A percentile compares a stretch with the other conserved stretches of the same genome.
Evolutionary conservation across 768 basidiomycete species (phyloP).

Genomic region (Coprinopsis marcescibilis): DNA sequence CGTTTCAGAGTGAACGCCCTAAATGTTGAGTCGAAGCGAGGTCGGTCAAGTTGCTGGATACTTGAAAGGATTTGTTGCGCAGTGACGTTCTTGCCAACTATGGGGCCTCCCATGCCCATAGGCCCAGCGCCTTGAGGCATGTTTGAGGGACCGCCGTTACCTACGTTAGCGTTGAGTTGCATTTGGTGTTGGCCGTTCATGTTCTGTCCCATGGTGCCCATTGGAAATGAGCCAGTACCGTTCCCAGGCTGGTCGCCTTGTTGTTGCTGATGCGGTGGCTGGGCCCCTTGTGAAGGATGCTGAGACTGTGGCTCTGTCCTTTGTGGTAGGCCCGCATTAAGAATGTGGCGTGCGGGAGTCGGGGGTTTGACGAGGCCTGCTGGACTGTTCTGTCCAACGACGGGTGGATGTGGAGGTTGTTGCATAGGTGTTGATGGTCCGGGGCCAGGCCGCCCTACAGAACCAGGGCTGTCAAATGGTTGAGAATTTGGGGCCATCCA

Average conservation of each 20-base stretch:
- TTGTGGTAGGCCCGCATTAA: slow-evolving; percentile 4
- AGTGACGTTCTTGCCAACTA: neutral
- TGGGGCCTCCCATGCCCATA: neutral
- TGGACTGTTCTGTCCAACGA: slow-evolving; percentile 4
- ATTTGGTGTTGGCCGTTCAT: slow-evolving; percentile 10
- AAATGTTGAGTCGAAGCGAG: slow-evolving; percentile 47
- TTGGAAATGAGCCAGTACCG: slow-evolving; percentile 9
- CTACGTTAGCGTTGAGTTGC: slow-evolving; percentile 1
- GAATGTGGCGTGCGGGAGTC: slow-evolving; percentile 3
- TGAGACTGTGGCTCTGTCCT: slow-evolving; percentile 5
- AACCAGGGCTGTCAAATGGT: slow-evolving; percentile 9
- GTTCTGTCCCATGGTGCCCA: slow-evolving; percentile 6
- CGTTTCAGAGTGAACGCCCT: slow-evolving; percentile 41
- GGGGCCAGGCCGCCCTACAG: slow-evolving; percentile 6
- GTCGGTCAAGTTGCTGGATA: slow-evolving; percentile 42
- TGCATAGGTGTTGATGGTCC: slow-evolving; percentile 3
- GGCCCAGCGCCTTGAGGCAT: slow-evolving; percentile 6
- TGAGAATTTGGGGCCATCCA: slow-evolving; percentile 5
- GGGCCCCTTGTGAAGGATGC: slow-evolving; percentile 6
- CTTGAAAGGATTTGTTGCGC: slow-evolving; percentile 8
- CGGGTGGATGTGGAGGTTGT: slow-evolving; percentile 8
- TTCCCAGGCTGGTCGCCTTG: neutral
- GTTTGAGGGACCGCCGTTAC: slow-evolving; percentile 1
- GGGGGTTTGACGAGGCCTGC: slow-evolving; percentile 4
- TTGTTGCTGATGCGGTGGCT: slow-evolving; percentile 3